Base-by-base conservation (phyloP, 768 basidiomycete genomes). In the Naganishia vishniacii region DNA sequence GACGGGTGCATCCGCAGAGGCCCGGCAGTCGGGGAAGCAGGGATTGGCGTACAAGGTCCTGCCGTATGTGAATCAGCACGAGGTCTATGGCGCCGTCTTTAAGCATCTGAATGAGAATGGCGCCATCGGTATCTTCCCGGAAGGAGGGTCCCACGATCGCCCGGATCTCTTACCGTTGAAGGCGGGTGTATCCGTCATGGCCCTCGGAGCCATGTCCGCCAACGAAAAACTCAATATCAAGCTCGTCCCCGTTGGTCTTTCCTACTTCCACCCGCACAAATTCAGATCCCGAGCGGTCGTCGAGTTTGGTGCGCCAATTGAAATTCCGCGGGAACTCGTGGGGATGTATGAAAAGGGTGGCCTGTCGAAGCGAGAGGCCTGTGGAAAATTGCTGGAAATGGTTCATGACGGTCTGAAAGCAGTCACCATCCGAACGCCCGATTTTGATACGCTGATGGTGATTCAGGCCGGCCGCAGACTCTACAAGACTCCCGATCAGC, bases 141-240 rank as follows among this genome's bases (percentile, higher is more conserved):
- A 98, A 86, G 93, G 95, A 70, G 95, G 95, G 62, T 97, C 93
- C 64, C 95, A 99, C 77, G 95, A 99, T 78, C 87, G 95, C 42
- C 93, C 90, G 9, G 92, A 98, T 77, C 83, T 98, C 53, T 84
- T 98, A 20, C 95, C 95, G 1, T 82, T 99, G 42, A 99, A 99
- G 79, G 95, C 95, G 29, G 95, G 95, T 4, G 93, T 98, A 37
- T 88, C 92, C 1, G 84, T 98, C 71, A 98, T 99, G 93, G 93
- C 95, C 25, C 82, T 99, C 9, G 95, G 95, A 26, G 93, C 95
- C 4, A 94, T 98, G 91, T 89, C 89, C 11, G 88, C 88, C 66
- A 84, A 97, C 74, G 86, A 91, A 5, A 84, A 80, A 64, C 81
- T 93, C 37, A 84, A 85, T 68, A 91, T 99, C 73, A 89, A 90